Percentiles rank a stretch among this genome's conserved stretches.
Conservation (phyloP, 805 yeast species). For the Candida maris region DNA sequence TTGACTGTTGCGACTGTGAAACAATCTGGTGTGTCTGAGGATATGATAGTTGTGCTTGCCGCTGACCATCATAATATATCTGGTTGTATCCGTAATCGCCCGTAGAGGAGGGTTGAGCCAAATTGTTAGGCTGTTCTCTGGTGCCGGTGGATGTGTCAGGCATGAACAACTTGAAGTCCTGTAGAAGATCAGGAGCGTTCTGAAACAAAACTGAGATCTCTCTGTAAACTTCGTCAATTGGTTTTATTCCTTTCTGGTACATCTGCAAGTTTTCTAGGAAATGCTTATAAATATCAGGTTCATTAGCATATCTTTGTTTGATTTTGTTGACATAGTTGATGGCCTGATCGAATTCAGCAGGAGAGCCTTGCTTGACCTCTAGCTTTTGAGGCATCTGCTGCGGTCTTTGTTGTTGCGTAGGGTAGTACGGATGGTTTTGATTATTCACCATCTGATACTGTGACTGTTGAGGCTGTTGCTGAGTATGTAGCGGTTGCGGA, state of each 20-base stretch:
- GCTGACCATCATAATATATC: constrained; percentile 18
- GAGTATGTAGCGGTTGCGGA: constrained; percentile 6
- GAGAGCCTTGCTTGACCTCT: constrained; percentile 44
- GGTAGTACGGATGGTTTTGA: constrained; percentile 15
- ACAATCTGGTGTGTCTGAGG: constrained; percentile 12
- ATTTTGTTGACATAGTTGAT: constrained; percentile 94
- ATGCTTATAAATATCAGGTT: constrained; percentile 93
- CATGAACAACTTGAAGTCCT: constrained; percentile 91
- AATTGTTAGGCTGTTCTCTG: constrained; percentile 27
- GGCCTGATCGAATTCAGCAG: constrained; percentile 96
- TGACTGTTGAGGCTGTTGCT: constrained; percentile 14
- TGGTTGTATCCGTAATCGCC: constrained; percentile 20
- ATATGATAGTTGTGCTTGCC: constrained; percentile 8
- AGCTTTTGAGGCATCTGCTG: constrained; percentile 17
- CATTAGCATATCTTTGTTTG: constrained; percentile 86
- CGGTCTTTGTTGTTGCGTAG: constrained; percentile 19
- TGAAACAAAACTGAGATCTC: constrained; percentile 87
- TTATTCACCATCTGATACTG: constrained; percentile 17
- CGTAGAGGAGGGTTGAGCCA: constrained; percentile 17
- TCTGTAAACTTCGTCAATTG: constrained; percentile 90
- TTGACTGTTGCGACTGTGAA: constrained; percentile 24
- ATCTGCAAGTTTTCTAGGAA: constrained; percentile 94
- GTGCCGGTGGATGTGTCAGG: constrained; percentile 61
- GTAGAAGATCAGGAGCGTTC: constrained; percentile 90
- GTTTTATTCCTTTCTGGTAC: constrained; percentile 93